Base-by-base conservation (phyloP, 1,284 basidiomycete genomes). In the Mycena citricolor region DNA sequence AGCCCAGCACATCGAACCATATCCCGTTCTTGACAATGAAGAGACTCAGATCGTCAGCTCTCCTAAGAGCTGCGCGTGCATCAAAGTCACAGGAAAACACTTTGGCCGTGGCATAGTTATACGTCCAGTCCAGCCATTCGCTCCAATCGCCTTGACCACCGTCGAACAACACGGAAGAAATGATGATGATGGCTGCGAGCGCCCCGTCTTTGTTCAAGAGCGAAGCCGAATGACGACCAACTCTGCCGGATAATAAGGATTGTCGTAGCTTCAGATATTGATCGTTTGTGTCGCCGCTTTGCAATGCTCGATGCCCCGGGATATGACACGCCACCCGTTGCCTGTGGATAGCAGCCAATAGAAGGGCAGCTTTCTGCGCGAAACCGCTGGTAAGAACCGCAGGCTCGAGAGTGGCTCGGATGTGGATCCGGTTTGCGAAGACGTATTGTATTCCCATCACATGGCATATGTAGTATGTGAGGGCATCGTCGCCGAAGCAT, bases 1-100 rank as follows among this genome's bases (percentile, higher is more conserved):
- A 79, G 5, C 85, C 85, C 31, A 90, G 71, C 29, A 90, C 86
- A 61, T 91, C 88, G 57, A 88, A 89, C 88, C 88, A 90, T 49
- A 91, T 81, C 29, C 86, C 79, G 19, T 86, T 85, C 61, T 86
- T 86, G 62, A 90, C 74, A 54, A 90, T 81, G 61, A 88, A 89
- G 25, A 66, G 76, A 59, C 66, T 72, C 61, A 67, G 70, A 52
- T 72, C 68, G 16, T 57, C 54, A 54, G 77, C 79, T 8, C 47
- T 49, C 24, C 66, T 47, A 13, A 86, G 69, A 7, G 73, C 73
- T 40, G 71, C 69, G 50, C 68, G 63, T n/a, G 74, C 68, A 23
- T 69, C 68, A 32, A 16, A 4, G 52, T 64, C 57, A n/a, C n/a
- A n/a, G 22, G 57, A 54, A 41, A 89, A 70, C 20, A 82, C 54